Evolutionary conservation across 2,329 filamentous ascomycete genomes (phyloP), one percentile per base, ranked within the genome.

Genomic region (Verticillium dahliae): DNA sequence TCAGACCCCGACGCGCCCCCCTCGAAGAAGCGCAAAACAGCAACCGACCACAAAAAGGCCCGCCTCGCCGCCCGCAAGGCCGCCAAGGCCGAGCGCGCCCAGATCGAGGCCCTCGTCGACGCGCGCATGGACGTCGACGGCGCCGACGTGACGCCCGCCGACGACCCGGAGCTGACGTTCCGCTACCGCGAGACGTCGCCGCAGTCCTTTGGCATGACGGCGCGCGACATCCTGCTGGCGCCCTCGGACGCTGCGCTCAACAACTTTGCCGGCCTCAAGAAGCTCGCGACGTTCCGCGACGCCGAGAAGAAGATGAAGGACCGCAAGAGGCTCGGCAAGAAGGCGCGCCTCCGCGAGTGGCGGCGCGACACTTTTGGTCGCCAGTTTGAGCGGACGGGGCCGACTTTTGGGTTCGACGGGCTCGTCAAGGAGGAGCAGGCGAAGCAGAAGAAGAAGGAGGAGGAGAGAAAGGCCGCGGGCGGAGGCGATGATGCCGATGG

Each of bases 141-240:
- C 65, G 85, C 87, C 22, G 83, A 84, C 55, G 72, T 78, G 33
- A 76, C 78, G 45, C 76, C 80, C n/a, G 79, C 75, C 57, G 80
- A 69, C 60, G 67, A 27, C 38, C 60, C 52, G n/a, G 61, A 63
- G 58, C 67, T 27, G 65, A 61, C 64, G 57, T 99, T 99, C 85
- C 89, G 91, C 61, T 99, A 99, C 80, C 91, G 95, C 70, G 93
- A 97, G 72, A 97, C 94, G 1, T 96, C 91, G 0, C 94, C 95
- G 1, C 89, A 90, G 61, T 86, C 90, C 13, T 99, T 96, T 72
- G 95, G 95, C 62, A 86, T 99, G 70, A 96, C 91, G 0, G 82
- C 93, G 1, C 85, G 88, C 64, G 95, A 99, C 75, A 98, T 99
- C 68, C 84, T 99, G 38, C 83, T 89, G 72, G 92, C 96, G 67